These are phyloP conservation scores for Teratosphaeria nubilosa DNA, from an alignment of 2,329 filamentous ascomycete species.

Conservation along the genomic window DNA sequence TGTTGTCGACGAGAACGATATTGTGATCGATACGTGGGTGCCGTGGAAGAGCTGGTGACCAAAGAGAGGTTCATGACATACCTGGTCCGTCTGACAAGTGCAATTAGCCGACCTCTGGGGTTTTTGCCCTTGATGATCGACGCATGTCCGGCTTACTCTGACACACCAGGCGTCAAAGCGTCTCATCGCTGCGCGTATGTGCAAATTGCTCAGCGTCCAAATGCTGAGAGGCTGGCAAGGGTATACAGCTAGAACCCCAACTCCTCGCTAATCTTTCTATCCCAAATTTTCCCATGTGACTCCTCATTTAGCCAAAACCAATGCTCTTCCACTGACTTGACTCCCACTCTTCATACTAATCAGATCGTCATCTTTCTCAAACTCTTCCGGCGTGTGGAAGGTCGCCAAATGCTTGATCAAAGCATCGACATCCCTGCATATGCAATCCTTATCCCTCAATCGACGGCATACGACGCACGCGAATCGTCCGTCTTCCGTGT, in stretches of 20 bases:
- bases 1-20: not conserved
- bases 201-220: not conserved
- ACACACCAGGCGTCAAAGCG: too few species aligned
- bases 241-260: not conserved
- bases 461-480: constrained; percentile 1
- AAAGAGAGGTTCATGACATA: not conserved
- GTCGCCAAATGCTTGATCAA: constrained; percentile 1
- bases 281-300: not conserved
- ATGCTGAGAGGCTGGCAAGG: not conserved
- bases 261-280: not conserved
- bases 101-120: not conserved
- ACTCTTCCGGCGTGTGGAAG: not conserved
- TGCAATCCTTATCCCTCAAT: not conserved
- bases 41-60: not conserved
- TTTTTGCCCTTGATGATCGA: not conserved
- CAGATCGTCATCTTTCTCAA: constrained; percentile 3
- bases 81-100: not conserved
- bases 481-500: not conserved
- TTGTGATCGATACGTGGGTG: not conserved
- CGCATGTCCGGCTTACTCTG: too few species aligned
- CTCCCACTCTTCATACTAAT: not conserved
- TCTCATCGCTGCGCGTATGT: too few species aligned
- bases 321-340: not conserved
- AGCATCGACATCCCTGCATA: not conserved
- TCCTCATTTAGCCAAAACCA: not conserved